phyloP scores from a whole-genome alignment of 371 early-diverging fungal genomes.

The Catenaria anguillulae region DNA sequence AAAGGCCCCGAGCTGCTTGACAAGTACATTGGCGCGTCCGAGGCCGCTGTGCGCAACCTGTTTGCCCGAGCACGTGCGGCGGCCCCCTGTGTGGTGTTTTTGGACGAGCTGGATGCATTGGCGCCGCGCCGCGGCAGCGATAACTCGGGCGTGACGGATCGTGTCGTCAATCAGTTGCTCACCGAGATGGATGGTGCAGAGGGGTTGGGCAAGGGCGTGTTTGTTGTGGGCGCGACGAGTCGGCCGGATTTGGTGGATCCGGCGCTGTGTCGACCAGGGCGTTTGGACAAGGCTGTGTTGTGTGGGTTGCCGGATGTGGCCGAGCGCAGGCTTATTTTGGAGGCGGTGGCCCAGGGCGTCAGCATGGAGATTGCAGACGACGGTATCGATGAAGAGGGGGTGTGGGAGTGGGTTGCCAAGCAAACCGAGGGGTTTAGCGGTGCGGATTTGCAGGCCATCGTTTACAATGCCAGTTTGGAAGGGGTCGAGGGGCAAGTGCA shows the following conservation, averaged over 20 bases:
- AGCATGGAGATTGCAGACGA: not conserved
- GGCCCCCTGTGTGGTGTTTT: slow-evolving; percentile 93
- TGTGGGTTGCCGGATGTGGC: slow-evolving; percentile 63
- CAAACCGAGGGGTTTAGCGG: slow-evolving; percentile 66
- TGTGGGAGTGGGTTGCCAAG: slow-evolving; percentile 31
- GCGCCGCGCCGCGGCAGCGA: slow-evolving; percentile 65
- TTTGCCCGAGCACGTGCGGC: slow-evolving; percentile 93
- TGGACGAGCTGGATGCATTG: slow-evolving; percentile 99
- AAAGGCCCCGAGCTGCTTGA: slow-evolving; percentile 99
- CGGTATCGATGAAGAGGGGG: not conserved
- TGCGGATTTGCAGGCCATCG: slow-evolving; percentile 84
- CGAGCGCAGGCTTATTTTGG: slow-evolving; percentile 47
- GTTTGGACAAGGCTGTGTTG: slow-evolving; percentile 85
- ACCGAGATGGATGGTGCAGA: slow-evolving; percentile 79
- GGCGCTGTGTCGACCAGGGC: slow-evolving; percentile 88
- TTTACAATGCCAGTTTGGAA: slow-evolving; percentile 81
- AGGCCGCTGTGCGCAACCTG: slow-evolving; percentile 93
- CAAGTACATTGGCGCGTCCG: slow-evolving; percentile 99
- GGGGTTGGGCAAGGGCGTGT: slow-evolving; percentile 59
- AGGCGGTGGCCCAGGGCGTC: not conserved
- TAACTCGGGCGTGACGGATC: slow-evolving; percentile 67
- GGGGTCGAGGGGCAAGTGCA: slow-evolving; percentile 62
- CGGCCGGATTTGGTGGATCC: slow-evolving; percentile 97
- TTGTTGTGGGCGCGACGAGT: slow-evolving; percentile 99
- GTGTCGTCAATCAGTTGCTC: slow-evolving; percentile 90